Percentiles rank a stretch among this genome's conserved stretches.
Evolutionary conservation across 78 protist species (phyloP).

Genomic region (Neovahlkampfia damariscottae): DNA sequence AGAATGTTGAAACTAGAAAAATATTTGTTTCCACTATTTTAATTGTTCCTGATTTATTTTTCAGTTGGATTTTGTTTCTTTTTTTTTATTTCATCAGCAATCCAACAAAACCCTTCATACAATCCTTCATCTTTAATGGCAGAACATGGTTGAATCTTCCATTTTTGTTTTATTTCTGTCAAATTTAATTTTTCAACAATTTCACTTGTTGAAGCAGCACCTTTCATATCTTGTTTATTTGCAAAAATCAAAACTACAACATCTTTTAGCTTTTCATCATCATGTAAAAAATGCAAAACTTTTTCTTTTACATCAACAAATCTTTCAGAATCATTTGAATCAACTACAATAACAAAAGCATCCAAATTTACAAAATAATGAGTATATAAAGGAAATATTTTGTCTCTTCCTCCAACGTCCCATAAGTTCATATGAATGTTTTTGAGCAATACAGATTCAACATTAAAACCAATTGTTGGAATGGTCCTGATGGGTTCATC

Average conservation of each 20-base stretch:
- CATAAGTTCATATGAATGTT: conserved; percentile 9
- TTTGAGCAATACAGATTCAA: conserved; percentile 11
- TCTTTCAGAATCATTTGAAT: conserved; percentile 16
- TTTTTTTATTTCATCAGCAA: conserved; percentile 3
- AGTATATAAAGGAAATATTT: conserved; percentile 21
- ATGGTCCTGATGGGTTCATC: conserved; percentile 22
- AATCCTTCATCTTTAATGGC: conserved; percentile 36
- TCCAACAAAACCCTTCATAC: conserved; percentile 33
- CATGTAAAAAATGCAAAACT: conserved; percentile 53
- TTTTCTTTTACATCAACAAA: conserved; percentile 31
- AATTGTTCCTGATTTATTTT: too few relatives aligned
- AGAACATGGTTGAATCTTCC: conserved; percentile 14
- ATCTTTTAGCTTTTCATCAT: conserved; percentile 56
- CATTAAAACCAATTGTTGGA: conserved; percentile 28
- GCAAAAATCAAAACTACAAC: conserved; percentile 63
- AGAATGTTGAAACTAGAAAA: too few relatives aligned
- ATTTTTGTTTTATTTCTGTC: conserved; percentile 6
- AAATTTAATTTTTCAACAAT: conserved; percentile 32
- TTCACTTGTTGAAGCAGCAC: conserved; percentile 35
- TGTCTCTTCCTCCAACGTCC: conserved; percentile 34
- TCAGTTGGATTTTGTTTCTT: too few relatives aligned
- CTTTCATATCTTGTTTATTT: conserved; percentile 73
- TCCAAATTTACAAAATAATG: conserved; percentile 18
- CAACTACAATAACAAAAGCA: conserved; percentile 29
- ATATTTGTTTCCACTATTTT: too few relatives aligned